Evolutionary conservation across 495 filamentous ascomycete genomes (phyloP), one percentile per base, ranked within the genome.

Genomic region (Trichocladium antarcticum): DNA sequence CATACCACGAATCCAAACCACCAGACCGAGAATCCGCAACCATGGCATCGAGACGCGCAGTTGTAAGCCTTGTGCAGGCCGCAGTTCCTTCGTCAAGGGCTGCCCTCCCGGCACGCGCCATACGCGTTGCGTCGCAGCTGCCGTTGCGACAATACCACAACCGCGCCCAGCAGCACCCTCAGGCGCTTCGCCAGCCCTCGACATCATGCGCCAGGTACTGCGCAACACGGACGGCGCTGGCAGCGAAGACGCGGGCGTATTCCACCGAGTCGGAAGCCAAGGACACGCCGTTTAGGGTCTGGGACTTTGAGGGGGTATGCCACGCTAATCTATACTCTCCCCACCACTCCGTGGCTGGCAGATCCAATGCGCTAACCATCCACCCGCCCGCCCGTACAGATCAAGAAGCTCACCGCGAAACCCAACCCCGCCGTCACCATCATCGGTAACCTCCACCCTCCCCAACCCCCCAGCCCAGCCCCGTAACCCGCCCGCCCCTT

Each of bases 231-330:
- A 27, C 3, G 31, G 12, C 31, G 31, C 12, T 14, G 4, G 9
- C 10, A 2, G 31, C 9, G 31, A 32, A 14, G 5, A 34, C 37
- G 19, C 55, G 60, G 27, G 42, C 56, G 5, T 42, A 48, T 14
- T 55, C 51, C 14, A 37, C 39, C 16, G 45, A 49, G 1, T 22
- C 50, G 5, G 40, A 22, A 28, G 22, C 37, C 27, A 44, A 53
- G 8, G 49, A 40, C 39, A 68, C 54, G 42, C 41, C 41, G 34
- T 24, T 20, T 55, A 73, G 68, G 62, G 68, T 72, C 42, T 77
- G 66, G 61, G 57, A 27, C 8, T 75, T 75, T 53, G 65, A 73
- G 39, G 66, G 70, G 15, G 73, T 75, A 48, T 19, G 60, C n/a
- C n/a, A n/a, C n/a, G n/a, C n/a, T n/a, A n/a, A n/a, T n/a, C n/a